These are phyloP conservation scores for Phallus indusiatus DNA, from an alignment of 768 basidiomycete genomes.

Conservation along the genomic window DNA sequence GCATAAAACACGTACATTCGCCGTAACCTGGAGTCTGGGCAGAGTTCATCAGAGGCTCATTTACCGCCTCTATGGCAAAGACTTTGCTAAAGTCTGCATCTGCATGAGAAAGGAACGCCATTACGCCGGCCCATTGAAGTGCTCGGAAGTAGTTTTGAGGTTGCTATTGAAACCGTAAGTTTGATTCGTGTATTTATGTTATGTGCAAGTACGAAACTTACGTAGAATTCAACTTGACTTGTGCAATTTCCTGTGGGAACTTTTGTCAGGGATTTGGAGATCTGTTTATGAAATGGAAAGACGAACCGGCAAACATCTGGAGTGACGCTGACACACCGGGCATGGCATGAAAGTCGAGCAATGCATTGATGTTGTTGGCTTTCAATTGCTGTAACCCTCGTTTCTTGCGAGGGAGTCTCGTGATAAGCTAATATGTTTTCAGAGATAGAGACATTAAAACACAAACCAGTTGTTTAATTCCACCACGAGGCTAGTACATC, in stretches of 20 bases:
- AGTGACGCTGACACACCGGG: slow-evolving; percentile 56
- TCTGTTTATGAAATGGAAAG: background rate
- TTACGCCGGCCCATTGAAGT: slow-evolving; percentile 72
- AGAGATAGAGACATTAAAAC: background rate
- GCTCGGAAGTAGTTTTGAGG: slow-evolving; percentile 67
- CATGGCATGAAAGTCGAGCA: slow-evolving; percentile 62
- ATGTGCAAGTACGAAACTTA: slow-evolving; percentile 30
- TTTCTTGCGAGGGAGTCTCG: slow-evolving; percentile 30
- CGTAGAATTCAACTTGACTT: slow-evolving; percentile 61
- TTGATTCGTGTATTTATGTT: background rate
- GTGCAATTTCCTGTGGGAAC: slow-evolving; percentile 37
- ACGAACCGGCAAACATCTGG: slow-evolving; percentile 67
- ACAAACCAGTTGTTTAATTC: slow-evolving; percentile 52
- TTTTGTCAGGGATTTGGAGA: background rate
- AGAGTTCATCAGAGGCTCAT: slow-evolving; percentile 72
- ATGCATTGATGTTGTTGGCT: slow-evolving; percentile 52
- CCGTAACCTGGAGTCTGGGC: slow-evolving; percentile 58
- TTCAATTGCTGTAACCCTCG: slow-evolving; percentile 52
- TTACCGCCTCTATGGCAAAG: slow-evolving; percentile 65
- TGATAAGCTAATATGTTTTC: background rate
- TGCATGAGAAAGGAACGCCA: slow-evolving; percentile 62
- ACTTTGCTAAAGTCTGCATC: slow-evolving; percentile 58
- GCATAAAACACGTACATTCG: slow-evolving; percentile 34
- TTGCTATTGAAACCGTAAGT: slow-evolving; percentile 34
- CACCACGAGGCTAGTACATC: slow-evolving; percentile 49